Base-by-base conservation (phyloP, 2,329 filamentous ascomycete genomes). In the Chaetomiaceae sp. region DNA sequence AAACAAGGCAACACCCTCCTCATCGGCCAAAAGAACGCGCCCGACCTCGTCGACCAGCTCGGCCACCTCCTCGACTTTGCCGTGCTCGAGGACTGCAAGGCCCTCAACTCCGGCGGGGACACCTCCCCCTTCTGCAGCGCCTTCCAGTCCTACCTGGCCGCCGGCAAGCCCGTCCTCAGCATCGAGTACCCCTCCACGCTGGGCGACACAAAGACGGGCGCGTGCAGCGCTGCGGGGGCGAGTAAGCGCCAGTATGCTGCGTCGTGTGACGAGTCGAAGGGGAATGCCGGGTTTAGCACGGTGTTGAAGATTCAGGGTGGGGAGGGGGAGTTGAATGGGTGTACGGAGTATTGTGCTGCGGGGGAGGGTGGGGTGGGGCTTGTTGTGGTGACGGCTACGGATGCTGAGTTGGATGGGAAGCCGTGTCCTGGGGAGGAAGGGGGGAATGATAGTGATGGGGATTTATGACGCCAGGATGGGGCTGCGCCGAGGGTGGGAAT, bases 11-110 rank as follows among this genome's bases (percentile, higher is more conserved):
- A 40, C 20, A 43, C 50, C 2, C 10, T 57, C 14, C 53, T 57
- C 12, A 53, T 57, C 45, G 55, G 55, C 7, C 55, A 57, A 37
- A 57, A 55, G 37, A 57, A 57, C 50, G 53, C 55, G 7, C 50
- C 50, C 34, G 53, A 53, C 17, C 38, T 57, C 16, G 44, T 39
- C 4, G 20, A 19, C 2, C 7, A 5, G 3, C 1, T 55, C 21
- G 10, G 27, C 37, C 20, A n/a, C 9, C 1, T 23, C 4, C 50
- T 57, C 33, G 55, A 57, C 42, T 57, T 57, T 27, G 55, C 55
- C 35, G 55, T 57, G 21, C 55, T 57, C 7, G 55, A 57, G 37
- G 48, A 57, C 45, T 57, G 55, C 53, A 57, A 53, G 44, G 16
- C 25, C 17, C 53, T 55, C n/a, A 47, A 47, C 43, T 45, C 42